These are phyloP conservation scores for Dryas octopetala DNA, from an alignment of 306 rosid genomes.

Conservation along the genomic window DNA sequence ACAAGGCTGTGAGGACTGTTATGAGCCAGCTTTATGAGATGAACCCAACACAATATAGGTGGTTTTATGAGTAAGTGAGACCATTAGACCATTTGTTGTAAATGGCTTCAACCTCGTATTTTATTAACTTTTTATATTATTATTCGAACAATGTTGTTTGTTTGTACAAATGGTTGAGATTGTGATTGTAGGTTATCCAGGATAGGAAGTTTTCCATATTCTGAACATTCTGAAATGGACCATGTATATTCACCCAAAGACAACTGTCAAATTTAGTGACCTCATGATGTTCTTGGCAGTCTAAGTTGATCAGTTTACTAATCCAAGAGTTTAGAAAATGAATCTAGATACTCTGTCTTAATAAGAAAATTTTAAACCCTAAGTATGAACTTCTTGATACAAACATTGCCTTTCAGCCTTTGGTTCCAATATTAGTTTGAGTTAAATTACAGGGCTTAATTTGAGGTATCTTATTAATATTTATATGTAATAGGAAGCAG, in stretches of 20 bases:
- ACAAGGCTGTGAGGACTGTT: constrained; percentile 95
- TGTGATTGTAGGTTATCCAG: neutral
- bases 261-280: neutral
- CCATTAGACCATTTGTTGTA: neutral
- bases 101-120: neutral
- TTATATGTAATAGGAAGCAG: neutral
- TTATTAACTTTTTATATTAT: neutral
- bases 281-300: neutral
- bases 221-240: neutral
- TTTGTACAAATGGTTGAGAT: neutral
- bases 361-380: neutral
- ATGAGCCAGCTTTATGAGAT: constrained; percentile 89
- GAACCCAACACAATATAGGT: constrained; percentile 86
- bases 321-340: neutral
- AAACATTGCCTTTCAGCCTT: neutral
- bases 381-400: neutral
- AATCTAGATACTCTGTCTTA: neutral
- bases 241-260: neutral
- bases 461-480: neutral
- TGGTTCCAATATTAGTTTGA: neutral
- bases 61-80: constrained; percentile 85
- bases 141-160: neutral
- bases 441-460: neutral
- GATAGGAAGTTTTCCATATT: neutral
- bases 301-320: neutral